phyloP scores from a whole-genome alignment of 345 rosid genomes.

The Odontarrhena argentea region DNA sequence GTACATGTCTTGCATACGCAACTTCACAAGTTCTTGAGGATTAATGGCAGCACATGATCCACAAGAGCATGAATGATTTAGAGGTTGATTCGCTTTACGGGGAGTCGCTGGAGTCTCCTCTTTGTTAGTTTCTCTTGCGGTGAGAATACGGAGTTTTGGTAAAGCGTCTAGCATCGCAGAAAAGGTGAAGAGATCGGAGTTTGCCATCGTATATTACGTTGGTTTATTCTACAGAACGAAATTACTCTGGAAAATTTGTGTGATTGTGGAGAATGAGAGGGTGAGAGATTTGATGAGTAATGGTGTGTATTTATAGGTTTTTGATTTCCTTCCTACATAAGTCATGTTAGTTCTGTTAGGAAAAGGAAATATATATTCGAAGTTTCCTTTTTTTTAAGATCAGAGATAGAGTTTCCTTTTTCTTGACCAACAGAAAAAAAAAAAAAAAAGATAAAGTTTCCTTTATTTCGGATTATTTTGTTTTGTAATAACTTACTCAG shows the following conservation, averaged over 20 bases:
- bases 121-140: background rate
- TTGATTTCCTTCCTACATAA: no score
- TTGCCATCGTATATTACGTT: background rate
- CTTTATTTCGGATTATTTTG: no score
- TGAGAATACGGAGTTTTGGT: background rate
- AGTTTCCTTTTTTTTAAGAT: no score
- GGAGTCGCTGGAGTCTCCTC: background rate
- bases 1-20: background rate
- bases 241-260: background rate
- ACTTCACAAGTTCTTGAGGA: background rate
- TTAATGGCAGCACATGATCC: background rate
- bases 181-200: background rate
- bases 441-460: no score
- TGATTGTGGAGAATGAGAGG: background rate
- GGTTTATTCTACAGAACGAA: background rate
- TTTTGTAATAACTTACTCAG: no score
- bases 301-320: conserved; percentile 2
- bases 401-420: no score
- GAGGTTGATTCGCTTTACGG: background rate
- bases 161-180: background rate
- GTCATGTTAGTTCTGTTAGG: no score
- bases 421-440: no score
- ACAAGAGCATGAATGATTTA: background rate
- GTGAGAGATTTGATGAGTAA: background rate
- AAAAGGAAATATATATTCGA: no score